Base-by-base conservation (phyloP, 345 rosid species). In the Salix dunnii region DNA sequence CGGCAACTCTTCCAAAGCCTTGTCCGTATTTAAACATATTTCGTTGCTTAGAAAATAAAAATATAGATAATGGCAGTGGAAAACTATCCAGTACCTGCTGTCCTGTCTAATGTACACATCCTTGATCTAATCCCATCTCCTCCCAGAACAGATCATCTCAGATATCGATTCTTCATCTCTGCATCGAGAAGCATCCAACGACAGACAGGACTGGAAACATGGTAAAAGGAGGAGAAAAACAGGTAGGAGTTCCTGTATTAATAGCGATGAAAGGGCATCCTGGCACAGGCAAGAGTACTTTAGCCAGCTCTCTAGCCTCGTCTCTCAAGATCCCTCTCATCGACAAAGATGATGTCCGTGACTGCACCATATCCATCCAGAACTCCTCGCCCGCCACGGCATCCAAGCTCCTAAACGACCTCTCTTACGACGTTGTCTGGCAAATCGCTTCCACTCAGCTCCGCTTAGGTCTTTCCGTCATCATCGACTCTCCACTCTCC, bases 261-360 rank as follows among this genome's bases (percentile, higher is more conserved):
- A 70, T 89, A 70, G 90, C 91, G 25, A 91, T 89, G 94, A 89
- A 89, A 80, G 94, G 94, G 17, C 94, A 89, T 82, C 92, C 94
- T 1, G 91, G 94, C 61, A 84, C 89, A 1, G 92, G 94, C 46
- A 91, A 91, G 72, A 80, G 84, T 70, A 88, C 94, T 20, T 51
- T 91, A 7, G 90, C 94, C 58, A 67, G 17, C 12, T 74, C 87
- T 49, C 53, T 90, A 27, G 86, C 95, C 31, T 75, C 89, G 0
- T 23, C 88, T 67, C 87, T 91, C 78, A 76, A 70, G 68, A 35
- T 91, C 88, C 92, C 92, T 23, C 90, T 91, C 84, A 58, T 87
- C 28, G 91, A 89, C 81, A 91, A 91, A 84, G 95, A 91, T 79
- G 92, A 91, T 77, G 78, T 91, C 73, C 87, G 90, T 30, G 85